Conservation (phyloP, 208 protist genomes). For the Eutreptiella sp. region DNA sequence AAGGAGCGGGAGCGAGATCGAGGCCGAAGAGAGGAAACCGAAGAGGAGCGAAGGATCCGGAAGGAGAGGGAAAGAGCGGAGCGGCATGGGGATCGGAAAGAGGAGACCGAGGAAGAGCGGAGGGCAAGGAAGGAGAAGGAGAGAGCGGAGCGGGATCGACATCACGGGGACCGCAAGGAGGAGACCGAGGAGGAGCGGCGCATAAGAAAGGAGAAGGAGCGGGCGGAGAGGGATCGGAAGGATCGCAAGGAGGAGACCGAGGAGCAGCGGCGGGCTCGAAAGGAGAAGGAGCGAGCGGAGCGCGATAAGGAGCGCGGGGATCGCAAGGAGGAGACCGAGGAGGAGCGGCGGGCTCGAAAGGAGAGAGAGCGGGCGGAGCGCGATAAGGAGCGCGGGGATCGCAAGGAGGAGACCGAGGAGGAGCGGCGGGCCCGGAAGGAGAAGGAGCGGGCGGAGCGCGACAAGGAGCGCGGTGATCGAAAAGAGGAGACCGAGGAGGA, state of each 20-base stretch:
- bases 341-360: constrained; percentile 23
- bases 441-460: constrained; percentile 52
- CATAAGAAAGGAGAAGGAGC: constrained; percentile 16
- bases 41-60: constrained; percentile 40
- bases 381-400: neutral
- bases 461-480: constrained; percentile 1
- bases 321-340: constrained; percentile 3
- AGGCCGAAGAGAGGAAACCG: too few relatives aligned
- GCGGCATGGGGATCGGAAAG: too few relatives aligned
- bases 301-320: constrained; percentile 17
- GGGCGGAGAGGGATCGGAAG: constrained; percentile 29
- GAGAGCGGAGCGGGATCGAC: constrained; percentile 27
- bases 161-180: too few relatives aligned
- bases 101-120: constrained; percentile 37
- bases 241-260: constrained; percentile 20
- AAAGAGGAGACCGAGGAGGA: constrained; percentile 21
- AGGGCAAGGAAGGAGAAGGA: constrained; percentile 51
- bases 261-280: constrained; percentile 38
- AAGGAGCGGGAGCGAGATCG: neutral
- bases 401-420: constrained; percentile 55
- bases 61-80: constrained; percentile 44
- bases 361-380: constrained; percentile 14
- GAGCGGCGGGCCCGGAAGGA: constrained; percentile 59
- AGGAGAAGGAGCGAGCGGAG: constrained; percentile 46
- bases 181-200: constrained; percentile 11